Base-by-base conservation (phyloP, 2,329 filamentous ascomycete species). In the Arthrobotrys musiformis region DNA sequence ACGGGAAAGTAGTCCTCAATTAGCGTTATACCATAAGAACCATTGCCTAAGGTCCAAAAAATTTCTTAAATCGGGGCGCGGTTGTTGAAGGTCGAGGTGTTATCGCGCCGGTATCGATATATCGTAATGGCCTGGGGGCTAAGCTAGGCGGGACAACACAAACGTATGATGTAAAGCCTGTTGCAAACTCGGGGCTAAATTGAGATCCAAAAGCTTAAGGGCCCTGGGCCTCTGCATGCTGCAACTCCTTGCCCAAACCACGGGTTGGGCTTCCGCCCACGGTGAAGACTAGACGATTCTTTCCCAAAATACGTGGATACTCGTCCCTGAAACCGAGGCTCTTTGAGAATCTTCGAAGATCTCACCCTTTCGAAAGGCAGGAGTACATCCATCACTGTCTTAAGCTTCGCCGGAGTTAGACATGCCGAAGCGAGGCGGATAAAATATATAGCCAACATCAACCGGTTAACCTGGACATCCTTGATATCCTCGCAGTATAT, bases 351-450 rank as follows among this genome's bases (percentile, higher is more conserved):
- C 33, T 54, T 22, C 22, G 5, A 52, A 26, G 6, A 44, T 67
- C 37, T 3, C 6, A 13, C 17, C 62, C 30, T 9, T n/a, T 17
- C n/a, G 40, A n/a, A n/a, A n/a, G n/a, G 40, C n/a, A 8, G 19
- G 26, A 2, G 17, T 1, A 6, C 15, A 2, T 17, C 68, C 46
- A 17, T 61, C 28, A 9, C 28, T n/a, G n/a, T n/a, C n/a, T n/a
- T n/a, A n/a, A 40, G 26, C 52, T 1, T 17, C 9, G 37, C 58
- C 68, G 58, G 68, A 37, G 22, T 22, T 48, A 72, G 44, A 72
- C 58, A 44, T 72, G 58, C 68, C 68, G 68, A 72, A 72, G 68
- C 68, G 68, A 72, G 15, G 30, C 68, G 68, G 68, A 9, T 72
- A 63, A 72, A 70, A 17, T 40, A 8, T 17, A 37, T 22, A 70